Conservation (phyloP, 306 rosid species). For the Trifolium dubium region DNA sequence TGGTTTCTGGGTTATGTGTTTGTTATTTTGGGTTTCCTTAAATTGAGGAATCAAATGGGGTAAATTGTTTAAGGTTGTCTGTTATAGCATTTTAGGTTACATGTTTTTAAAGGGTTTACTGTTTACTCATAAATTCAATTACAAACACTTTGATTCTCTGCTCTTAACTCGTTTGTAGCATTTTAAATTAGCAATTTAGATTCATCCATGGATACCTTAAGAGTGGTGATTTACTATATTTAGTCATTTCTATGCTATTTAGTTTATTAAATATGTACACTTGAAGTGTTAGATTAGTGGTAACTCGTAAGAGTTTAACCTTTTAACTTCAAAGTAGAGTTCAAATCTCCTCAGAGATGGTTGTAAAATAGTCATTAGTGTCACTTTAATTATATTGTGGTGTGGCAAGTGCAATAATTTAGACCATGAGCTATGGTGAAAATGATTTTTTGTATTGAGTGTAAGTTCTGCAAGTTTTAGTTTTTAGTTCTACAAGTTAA, state of each 20-base stretch:
- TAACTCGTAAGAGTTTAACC: too few relatives aligned
- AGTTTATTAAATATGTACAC: neutral
- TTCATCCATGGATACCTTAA: neutral
- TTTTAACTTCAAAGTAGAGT: too few relatives aligned
- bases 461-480: neutral
- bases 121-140: neutral
- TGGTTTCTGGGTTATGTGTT: neutral
- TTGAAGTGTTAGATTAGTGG: too few relatives aligned
- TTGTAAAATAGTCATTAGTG: too few relatives aligned
- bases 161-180: neutral
- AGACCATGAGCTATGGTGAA: neutral
- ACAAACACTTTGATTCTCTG: neutral
- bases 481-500: neutral
- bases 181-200: neutral
- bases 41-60: conserved; percentile 25
- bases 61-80: conserved; percentile 2
- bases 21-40: conserved; percentile 17
- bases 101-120: neutral
- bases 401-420: neutral
- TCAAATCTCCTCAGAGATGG: too few relatives aligned
- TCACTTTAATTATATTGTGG: neutral
- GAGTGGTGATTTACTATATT: neutral
- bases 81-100: conserved; percentile 18
- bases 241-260: neutral
- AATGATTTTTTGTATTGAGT: neutral